These are phyloP conservation scores for Ceratobasidium sp. DNA, from an alignment of 1,284 basidiomycete genomes.

Conservation along the genomic window DNA sequence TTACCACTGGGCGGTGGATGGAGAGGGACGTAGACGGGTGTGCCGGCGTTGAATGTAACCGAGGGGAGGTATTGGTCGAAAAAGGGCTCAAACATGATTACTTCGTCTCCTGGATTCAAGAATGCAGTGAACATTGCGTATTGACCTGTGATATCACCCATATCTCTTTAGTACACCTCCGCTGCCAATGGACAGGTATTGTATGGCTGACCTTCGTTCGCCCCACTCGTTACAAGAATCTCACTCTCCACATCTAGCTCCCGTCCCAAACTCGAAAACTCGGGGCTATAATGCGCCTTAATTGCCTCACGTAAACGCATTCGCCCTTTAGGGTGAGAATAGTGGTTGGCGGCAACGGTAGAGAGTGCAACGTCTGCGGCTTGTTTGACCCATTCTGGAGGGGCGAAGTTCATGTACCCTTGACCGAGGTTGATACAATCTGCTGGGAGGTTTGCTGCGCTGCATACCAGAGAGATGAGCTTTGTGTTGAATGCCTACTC, in stretches of 20 bases:
- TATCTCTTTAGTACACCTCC: neutral
- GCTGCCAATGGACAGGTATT: neutral
- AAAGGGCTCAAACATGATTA: constrained; percentile 98
- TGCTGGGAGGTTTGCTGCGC: constrained; percentile 82
- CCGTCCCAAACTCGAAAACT: constrained; percentile 68
- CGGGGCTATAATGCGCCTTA: constrained; percentile 76
- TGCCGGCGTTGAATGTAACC: constrained; percentile 92
- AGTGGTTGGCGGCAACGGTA: constrained; percentile 80
- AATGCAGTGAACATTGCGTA: constrained; percentile 92
- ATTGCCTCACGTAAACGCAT: constrained; percentile 87
- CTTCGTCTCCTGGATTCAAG: constrained; percentile 90
- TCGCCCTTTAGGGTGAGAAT: constrained; percentile 90
- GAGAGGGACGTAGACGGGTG: constrained; percentile 93
- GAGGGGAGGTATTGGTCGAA: constrained; percentile 97
- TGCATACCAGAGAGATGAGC: constrained; percentile 56
- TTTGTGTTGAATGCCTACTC: constrained; percentile 36
- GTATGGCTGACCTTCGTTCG: constrained; percentile 81
- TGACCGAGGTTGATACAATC: constrained; percentile 94
- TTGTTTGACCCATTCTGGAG: constrained; percentile 83
- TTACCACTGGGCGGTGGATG: constrained; percentile 73
- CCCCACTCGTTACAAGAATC: constrained; percentile 94
- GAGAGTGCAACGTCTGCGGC: constrained; percentile 79
- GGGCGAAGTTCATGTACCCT: constrained; percentile 93
- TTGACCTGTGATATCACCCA: constrained; percentile 83
- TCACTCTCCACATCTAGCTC: constrained; percentile 86